Base-by-base conservation (phyloP, 495 filamentous ascomycete genomes). In the Mytilinidion resinicola region DNA sequence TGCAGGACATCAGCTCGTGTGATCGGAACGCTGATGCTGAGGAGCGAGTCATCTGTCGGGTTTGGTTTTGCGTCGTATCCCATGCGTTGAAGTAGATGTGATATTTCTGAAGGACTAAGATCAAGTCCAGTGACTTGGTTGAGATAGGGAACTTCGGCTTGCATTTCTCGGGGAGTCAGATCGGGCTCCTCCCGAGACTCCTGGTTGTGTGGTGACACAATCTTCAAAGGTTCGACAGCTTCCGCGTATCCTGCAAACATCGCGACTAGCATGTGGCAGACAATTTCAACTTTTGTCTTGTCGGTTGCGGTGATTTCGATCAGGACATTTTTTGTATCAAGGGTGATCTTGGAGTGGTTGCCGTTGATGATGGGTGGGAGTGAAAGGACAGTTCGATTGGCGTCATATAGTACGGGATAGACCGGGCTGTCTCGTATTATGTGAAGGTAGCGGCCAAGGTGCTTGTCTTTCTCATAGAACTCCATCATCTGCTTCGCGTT, bases 221-320 rank as follows among this genome's bases (percentile, higher is more conserved):
- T 87, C 69, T 92, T 82, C 62, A 97, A 79, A 1, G 93, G 95
- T 71, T 99, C 93, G 57, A 96, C 84, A 38, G 90, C 92, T 20
- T 82, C 81, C 63, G 86, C 88, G 74, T 99, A 96, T 68, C 87
- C 80, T 43, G 88, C 91, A 82, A 99, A 99, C 93, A 97, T 97
- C 59, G 92, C 81, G 41, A 96, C 90, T 71, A 99, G 85, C 64
- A 96, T 91, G 63, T 90, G 89, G 77, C 86, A 90, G 51, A 96
- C 91, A 66, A 97, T 89, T 65, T 96, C 92, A 14, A 96, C 82
- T 76, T 99, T 99, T 8, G 93, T 99, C 71, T 86, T 84, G 74
- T 99, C 93, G 19, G 90, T 88, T n/a, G 90, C 93, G 19, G 93
- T 99, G 64, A 95, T 88, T 69, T 99, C 93, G 70, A 99, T 92